Base-by-base conservation (phyloP, 1,284 basidiomycete genomes). In the Apiotrichum laibachii region DNA sequence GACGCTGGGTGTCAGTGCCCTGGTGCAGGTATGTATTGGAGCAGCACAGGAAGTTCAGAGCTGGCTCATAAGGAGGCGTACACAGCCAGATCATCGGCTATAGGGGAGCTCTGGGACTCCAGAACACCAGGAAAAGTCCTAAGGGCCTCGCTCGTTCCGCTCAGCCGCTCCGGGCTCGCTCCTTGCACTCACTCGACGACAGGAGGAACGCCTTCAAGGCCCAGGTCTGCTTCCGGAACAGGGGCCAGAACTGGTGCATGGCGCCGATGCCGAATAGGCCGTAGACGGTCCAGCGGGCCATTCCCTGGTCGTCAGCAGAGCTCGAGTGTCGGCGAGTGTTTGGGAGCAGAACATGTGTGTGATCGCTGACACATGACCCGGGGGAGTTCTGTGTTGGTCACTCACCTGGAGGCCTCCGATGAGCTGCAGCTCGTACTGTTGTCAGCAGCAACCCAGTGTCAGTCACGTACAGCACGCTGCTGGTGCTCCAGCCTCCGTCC, bases 201-300 rank as follows among this genome's bases (percentile, higher is more conserved):
- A 72, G 56, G 7, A 78, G 75, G 74, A 90, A 91, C 1, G 82
- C 85, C 76, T 93, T 93, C 80, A 91, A 85, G 2, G 87, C 85
- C 43, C 90, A 81, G 1, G 89, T 88, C 75, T 92, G 90, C 50
- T 69, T 89, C 88, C 86, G 81, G 75, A 92, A 92, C 19, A 81
- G 64, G n/a, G 89, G 89, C 85, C 86, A 91, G 39, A 83, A 80
- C 70, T 85, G 82, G 72, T 92, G 88, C n/a, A 81, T 85, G 49
- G 90, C 73, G 31, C 85, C 82, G 34, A 85, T 82, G 34, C 85
- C 76, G 33, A 87, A 83, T 18, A 85, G 65, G 2, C 89, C 88
- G 57, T 87, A 71, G 13, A 78, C 69, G 6, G 82, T 83, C 68
- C 79, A 82, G 67, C 78, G 79, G 42, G 81, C 74, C 53, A 84